phyloP scores from a whole-genome alignment of 2,329 filamentous ascomycete genomes.

The Diaporthe vaccinii region DNA sequence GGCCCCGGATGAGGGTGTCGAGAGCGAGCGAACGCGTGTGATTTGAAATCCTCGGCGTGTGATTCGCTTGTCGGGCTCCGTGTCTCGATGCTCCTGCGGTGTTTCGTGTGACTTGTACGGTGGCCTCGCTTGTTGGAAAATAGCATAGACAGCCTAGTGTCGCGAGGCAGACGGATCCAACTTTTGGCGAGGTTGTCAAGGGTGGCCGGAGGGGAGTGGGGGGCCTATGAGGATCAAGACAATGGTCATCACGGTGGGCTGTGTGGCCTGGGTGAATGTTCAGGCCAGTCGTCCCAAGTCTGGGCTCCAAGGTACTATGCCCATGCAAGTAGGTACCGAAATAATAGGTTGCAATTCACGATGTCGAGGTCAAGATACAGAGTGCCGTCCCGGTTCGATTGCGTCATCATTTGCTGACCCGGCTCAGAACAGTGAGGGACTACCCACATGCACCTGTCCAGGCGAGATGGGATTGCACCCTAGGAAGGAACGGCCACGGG shows the following conservation, averaged over 20 bases:
- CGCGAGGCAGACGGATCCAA: constrained; percentile 13
- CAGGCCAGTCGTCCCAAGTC: neutral
- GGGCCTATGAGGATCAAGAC: constrained; percentile 39
- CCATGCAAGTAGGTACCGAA: neutral
- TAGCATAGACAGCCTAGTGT: neutral
- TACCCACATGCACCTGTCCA: neutral
- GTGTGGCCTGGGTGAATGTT: neutral
- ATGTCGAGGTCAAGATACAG: constrained; percentile 9
- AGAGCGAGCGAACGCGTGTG: constrained; percentile 6
- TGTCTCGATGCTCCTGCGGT: neutral
- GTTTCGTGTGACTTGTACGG: neutral
- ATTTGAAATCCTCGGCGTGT: constrained; percentile 40
- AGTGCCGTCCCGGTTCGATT: constrained; percentile 1
- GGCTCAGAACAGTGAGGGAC: neutral
- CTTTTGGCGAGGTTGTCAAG: constrained; percentile 22
- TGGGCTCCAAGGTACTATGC: neutral
- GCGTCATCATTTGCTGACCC: constrained; percentile 26
- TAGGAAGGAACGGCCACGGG: neutral
- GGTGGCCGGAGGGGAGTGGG: neutral
- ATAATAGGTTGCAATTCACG: neutral
- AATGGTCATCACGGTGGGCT: constrained; percentile 39
- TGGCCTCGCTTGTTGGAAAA: neutral
- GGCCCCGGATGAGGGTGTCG: constrained; percentile 1
- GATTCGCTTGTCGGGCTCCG: constrained; percentile 34
- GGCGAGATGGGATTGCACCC: neutral